Base-by-base conservation (phyloP, 2,329 filamentous ascomycete genomes). In the Penicillium paneum region DNA sequence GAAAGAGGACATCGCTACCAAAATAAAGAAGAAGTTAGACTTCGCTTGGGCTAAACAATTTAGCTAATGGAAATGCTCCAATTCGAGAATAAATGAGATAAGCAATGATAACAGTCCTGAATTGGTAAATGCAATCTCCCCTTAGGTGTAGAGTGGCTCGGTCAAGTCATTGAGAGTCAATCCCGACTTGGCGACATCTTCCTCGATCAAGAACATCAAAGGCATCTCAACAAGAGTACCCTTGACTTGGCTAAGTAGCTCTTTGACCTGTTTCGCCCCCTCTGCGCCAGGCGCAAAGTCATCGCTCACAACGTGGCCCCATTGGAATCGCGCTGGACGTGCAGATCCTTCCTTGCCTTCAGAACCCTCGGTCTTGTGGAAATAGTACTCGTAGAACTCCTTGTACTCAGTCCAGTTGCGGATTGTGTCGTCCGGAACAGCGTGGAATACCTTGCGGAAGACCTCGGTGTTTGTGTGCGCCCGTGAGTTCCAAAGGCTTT, bases 151-250 rank as follows among this genome's bases (percentile, higher is more conserved):
- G 35, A 91, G 74, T 65, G 86, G 84, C 65, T 89, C 83, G 1
- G 89, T 91, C 64, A 91, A 72, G 26, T 81, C 79, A 74, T 92
- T 91, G 60, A 91, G 74, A 21, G 82, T 80, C 65, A 96, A 65
- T 0, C 91, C 91, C 63, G 91, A 84, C 79, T 91, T 87, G 4
- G 92, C 93, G 71, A 97, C 86, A 71, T 97, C 91, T 65, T 90
- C 83, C 32, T 91, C 88, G 65, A 88, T 87, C 71, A 96, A 77
- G 77, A 97, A 97, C 61, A 90, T 79, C 63, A 97, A 78, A 28
- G 91, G 91, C 92, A 97, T 97, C 78, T 96, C 90, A 8, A 97
- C 88, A 42, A 91, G 74, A 8, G 82, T 89, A 2, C 89, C 89
- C 56, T 84, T 81, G 36, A 92, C 78, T 50, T 83, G 79, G 52